Percentiles rank a stretch among this genome's conserved stretches.
Evolutionary conservation across 495 filamentous ascomycete genomes (phyloP).

Genomic region (Trichoderma gamsii): DNA sequence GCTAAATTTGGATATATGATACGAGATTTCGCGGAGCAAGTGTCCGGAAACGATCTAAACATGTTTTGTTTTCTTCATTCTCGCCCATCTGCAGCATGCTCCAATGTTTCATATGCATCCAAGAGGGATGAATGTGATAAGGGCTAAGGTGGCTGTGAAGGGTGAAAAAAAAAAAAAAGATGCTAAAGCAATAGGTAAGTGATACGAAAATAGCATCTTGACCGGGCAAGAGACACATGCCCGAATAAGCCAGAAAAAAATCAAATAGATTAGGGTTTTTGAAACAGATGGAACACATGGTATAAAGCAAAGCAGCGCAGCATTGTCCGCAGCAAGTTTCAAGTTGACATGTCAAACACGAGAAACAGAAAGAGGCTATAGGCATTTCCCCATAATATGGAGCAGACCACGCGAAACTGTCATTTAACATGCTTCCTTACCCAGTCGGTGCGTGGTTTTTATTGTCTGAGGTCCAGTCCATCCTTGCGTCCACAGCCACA

Average conservation of each 20-base stretch:
- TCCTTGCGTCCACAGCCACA: slow-evolving; percentile 2
- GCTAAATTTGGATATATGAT: background rate
- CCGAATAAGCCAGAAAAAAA: background rate
- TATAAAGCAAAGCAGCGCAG: background rate
- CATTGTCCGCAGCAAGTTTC: background rate
- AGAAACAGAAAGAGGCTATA: background rate
- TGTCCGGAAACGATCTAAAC: background rate
- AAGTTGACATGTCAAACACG: background rate
- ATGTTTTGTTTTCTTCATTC: background rate
- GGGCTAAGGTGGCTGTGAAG: background rate
- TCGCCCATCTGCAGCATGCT: background rate
- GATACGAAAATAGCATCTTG: background rate
- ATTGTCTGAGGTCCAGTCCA: background rate
- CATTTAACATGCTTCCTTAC: background rate
- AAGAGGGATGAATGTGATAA: background rate
- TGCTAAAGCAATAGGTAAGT: background rate
- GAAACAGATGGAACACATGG: background rate
- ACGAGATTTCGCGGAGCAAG: background rate
- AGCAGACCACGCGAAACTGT: background rate
- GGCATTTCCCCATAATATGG: background rate
- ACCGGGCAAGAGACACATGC: background rate
- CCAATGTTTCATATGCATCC: background rate
- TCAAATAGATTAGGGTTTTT: background rate
- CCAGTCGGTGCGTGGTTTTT: background rate
- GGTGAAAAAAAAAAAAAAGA: background rate